A percentile compares a stretch with the other conserved stretches of the same genome.
These are phyloP conservation scores for Flaveria bidentis DNA, from an alignment of 129 eudicot genomes.

Conservation along the genomic window DNA sequence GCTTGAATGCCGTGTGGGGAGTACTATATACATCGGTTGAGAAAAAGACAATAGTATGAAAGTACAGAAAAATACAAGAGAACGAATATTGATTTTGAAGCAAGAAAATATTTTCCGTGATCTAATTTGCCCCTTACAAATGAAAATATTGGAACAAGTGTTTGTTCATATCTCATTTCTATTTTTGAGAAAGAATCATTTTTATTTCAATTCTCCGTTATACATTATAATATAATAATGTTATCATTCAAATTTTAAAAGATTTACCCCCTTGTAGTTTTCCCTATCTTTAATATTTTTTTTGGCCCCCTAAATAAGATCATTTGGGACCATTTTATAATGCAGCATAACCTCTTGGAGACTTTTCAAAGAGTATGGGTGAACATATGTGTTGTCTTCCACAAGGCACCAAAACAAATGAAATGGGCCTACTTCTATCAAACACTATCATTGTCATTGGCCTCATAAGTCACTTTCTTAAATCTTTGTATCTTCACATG, in stretches of 20 bases:
- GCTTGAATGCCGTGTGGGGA: background rate
- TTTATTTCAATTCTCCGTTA: background rate
- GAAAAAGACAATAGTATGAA: too few relatives aligned
- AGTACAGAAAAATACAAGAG: too few relatives aligned
- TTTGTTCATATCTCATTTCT: too few relatives aligned
- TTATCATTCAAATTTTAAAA: background rate
- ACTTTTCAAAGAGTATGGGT: constrained; percentile 29
- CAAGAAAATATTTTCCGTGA: too few relatives aligned
- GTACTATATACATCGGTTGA: too few relatives aligned
- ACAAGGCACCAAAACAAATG: constrained; percentile 15
- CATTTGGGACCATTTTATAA: constrained; percentile 35
- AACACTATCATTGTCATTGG: constrained; percentile 27
- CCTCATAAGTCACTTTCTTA: constrained; percentile 33
- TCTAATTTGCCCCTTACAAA: too few relatives aligned
- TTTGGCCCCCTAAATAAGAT: constrained; percentile 15
- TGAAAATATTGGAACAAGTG: too few relatives aligned
- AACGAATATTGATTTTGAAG: too few relatives aligned
- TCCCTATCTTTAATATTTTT: background rate
- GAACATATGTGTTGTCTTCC: constrained; percentile 30
- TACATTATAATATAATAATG: background rate
- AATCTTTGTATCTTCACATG: constrained; percentile 18
- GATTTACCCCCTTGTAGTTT: background rate
- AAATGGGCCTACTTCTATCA: constrained; percentile 25
- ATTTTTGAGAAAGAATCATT: too few relatives aligned
- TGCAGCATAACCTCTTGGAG: constrained; percentile 19